Conservation (phyloP, 192 early-diverging fungal genomes). For the Coemansia sp. region DNA sequence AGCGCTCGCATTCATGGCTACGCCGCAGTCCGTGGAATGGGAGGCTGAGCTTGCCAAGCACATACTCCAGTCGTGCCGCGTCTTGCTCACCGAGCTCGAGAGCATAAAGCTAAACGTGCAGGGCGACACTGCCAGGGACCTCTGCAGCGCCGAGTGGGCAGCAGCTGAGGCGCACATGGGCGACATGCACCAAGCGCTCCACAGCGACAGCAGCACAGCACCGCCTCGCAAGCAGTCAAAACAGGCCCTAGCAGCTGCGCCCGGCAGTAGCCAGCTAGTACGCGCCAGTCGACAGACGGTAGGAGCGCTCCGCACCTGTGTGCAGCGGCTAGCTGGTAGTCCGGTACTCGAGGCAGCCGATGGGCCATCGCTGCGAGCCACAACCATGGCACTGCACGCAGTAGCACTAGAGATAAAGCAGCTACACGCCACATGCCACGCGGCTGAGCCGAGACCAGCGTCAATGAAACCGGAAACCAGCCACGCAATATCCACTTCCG, state of each 20-base stretch:
- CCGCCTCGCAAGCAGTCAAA: not conserved
- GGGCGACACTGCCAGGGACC: conserved; percentile 1
- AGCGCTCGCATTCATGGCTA: not conserved
- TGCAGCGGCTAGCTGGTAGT: conserved; percentile 14
- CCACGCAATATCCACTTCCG: conserved; percentile 8
- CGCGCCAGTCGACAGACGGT: conserved; percentile 26
- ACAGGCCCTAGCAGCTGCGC: not conserved
- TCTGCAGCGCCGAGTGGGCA: conserved; percentile 19
- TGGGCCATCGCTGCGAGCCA: conserved; percentile 4
- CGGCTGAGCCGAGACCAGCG: not conserved
- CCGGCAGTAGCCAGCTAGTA: not conserved
- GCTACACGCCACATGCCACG: not conserved
- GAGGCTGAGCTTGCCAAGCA: conserved; percentile 18
- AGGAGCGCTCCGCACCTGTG: conserved; percentile 23
- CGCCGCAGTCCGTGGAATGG: conserved; percentile 3
- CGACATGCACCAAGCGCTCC: conserved; percentile 16
- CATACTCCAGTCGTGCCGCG: conserved; percentile 35
- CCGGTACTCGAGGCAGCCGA: conserved; percentile 3
- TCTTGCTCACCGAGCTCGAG: conserved; percentile 27
- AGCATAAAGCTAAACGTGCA: conserved; percentile 9
- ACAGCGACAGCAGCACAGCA: not conserved
- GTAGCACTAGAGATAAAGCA: conserved; percentile 8
- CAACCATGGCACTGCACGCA: conserved; percentile 14
- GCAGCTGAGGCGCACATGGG: conserved; percentile 13
- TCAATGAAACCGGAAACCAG: conserved; percentile 6